Conservation (phyloP, 192 early-diverging fungal genomes). For the Coemansia sp. region DNA sequence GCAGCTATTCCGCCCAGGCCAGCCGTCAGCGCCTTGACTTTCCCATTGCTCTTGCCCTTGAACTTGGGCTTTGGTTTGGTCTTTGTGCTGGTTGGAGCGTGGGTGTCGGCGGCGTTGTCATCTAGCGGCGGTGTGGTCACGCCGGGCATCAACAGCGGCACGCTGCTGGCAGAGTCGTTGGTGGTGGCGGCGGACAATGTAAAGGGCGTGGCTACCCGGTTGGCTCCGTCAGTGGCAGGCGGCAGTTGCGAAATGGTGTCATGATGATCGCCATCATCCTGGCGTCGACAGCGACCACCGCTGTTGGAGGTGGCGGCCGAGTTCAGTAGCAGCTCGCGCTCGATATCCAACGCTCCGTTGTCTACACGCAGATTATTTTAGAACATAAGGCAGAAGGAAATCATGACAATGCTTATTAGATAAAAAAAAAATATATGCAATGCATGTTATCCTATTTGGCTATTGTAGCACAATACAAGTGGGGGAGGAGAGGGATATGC, state of each 20-base stretch:
- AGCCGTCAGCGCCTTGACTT: slow-evolving; percentile 10
- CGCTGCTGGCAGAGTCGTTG: background rate
- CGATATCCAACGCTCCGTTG: slow-evolving; percentile 16
- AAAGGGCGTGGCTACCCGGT: slow-evolving; percentile 12
- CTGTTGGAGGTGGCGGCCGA: background rate
- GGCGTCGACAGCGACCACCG: background rate
- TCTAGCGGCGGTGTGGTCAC: background rate
- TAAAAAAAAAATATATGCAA: slow-evolving; percentile 9
- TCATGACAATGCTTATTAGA: slow-evolving; percentile 8
- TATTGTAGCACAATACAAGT: background rate
- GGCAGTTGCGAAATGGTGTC: background rate
- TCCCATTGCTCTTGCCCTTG: slow-evolving; percentile 1
- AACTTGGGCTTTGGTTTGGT: background rate
- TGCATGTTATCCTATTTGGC: slow-evolving; percentile 5
- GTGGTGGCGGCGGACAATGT: slow-evolving; percentile 10
- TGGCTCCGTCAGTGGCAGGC: background rate
- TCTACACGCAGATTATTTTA: slow-evolving; percentile 10
- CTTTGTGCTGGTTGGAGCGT: background rate
- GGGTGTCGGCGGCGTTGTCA: background rate
- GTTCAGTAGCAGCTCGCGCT: slow-evolving; percentile 17
- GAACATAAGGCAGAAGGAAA: background rate
- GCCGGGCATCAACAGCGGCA: background rate
- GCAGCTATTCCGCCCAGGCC: slow-evolving; percentile 10
- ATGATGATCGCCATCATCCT: background rate
- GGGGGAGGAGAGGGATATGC: background rate